Evolutionary conservation across 306 rosid species (phyloP), one percentile per base, ranked within the genome.

Genomic region (Rubus idaeus): DNA sequence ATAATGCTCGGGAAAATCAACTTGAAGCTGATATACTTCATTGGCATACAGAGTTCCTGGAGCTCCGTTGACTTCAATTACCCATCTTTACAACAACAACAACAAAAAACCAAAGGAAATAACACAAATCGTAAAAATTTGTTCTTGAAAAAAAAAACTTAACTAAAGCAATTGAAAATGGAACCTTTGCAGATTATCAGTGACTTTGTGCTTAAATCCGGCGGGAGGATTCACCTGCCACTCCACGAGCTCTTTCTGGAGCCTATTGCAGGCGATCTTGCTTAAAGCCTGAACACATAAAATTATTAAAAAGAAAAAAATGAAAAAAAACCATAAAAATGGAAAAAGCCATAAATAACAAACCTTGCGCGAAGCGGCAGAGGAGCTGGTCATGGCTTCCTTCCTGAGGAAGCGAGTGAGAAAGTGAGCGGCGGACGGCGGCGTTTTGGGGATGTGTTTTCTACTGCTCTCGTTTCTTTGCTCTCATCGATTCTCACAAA

Each of bases 151-250:
- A 50, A 20, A 5, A 0, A 23, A 23, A 23, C 14, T 30, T 8
- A 5, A 42, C 5, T 8, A 55, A 26, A 53, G 21, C 35, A 65
- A 63, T 23, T 76, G 64, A 35, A 68, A 51, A 53, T 44, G 50
- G 55, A 9, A 93, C 98, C 91, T 93, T 70, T 93, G 98, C 50
- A 93, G 93, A 85, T 93, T 93, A 47, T 93, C 98, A 41, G 97
- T 91, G 82, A 87, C 98, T 81, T 82, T 88, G 90, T 93, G 97
- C 62, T 87, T 91, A 88, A 93, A 93, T 68, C 97, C 95, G 11
- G 89, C 52, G 0, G 98, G 98, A 62, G 98, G 95, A 84, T 93
- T 91, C 55, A 91, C 88, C 90, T 93, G 98, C 98, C 98, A 93
- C 93, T 93, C 98, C 3, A 91, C 85, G 0, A 93, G 95, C 76